These are phyloP conservation scores for Ramaria sp. DNA, from an alignment of 768 basidiomycete genomes.

Conservation along the genomic window DNA sequence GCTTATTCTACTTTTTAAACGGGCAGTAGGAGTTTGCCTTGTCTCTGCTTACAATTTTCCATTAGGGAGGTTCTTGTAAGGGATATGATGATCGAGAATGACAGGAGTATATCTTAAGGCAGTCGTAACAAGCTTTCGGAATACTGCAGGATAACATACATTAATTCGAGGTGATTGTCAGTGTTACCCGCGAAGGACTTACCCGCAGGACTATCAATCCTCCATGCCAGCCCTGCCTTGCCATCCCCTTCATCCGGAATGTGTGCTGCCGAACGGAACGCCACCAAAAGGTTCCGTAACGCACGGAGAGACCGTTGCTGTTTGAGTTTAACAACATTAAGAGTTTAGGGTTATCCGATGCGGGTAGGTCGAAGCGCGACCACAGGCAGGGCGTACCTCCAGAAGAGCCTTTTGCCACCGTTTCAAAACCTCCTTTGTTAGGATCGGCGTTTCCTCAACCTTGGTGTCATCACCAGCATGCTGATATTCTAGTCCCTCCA, in stretches of 20 bases:
- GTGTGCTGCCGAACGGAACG: constrained; percentile 83
- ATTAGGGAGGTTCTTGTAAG: constrained; percentile 69
- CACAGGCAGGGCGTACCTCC: constrained; percentile 41
- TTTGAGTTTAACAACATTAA: too few relatives aligned
- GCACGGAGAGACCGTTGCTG: constrained; percentile 82
- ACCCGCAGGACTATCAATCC: constrained; percentile 71
- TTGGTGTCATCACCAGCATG: constrained; percentile 23
- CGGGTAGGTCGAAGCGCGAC: too few relatives aligned
- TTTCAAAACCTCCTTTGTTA: constrained; percentile 60
- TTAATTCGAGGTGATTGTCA: background rate
- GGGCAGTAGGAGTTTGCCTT: background rate
- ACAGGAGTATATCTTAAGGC: constrained; percentile 85
- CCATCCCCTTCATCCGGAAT: constrained; percentile 79
- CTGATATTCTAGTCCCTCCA: constrained; percentile 35
- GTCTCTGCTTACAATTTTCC: constrained; percentile 68
- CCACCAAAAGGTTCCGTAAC: constrained; percentile 72
- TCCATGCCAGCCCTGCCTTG: constrained; percentile 52
- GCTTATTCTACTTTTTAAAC: too few relatives aligned
- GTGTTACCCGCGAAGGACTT: background rate
- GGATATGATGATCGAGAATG: constrained; percentile 76
- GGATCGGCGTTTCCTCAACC: constrained; percentile 32
- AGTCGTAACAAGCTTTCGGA: constrained; percentile 84
- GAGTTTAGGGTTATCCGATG: background rate
- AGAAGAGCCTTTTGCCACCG: constrained; percentile 86
- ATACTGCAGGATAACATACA: constrained; percentile 49